Conservation (phyloP, 306 rosid genomes). For the Citrullus amarus region DNA sequence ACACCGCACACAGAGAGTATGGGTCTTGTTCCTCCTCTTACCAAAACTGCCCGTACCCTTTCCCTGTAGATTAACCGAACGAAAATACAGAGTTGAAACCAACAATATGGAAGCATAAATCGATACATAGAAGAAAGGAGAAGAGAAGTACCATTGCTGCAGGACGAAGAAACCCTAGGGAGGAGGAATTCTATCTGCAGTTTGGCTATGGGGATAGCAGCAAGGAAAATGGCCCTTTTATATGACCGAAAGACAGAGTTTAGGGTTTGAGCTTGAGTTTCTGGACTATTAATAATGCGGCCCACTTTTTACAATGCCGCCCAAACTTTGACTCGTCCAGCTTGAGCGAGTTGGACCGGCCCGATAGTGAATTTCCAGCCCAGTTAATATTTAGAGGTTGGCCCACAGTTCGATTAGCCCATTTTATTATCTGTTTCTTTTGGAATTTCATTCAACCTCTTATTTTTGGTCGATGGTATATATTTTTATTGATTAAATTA, state of each 20-base stretch:
- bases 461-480: too few species aligned
- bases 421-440: neutral
- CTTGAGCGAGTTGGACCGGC: neutral
- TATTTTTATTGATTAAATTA: too few species aligned
- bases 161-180: slow-evolving; percentile 38
- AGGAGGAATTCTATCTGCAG: neutral
- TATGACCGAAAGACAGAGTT: neutral
- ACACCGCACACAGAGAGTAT: slow-evolving; percentile 89
- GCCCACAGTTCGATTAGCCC: neutral
- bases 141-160: slow-evolving; percentile 39
- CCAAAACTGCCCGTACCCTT: slow-evolving; percentile 98
- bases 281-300: neutral
- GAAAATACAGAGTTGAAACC: neutral
- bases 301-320: neutral
- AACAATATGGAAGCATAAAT: neutral
- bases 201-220: slow-evolving; percentile 1
- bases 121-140: neutral
- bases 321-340: neutral
- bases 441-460: too few species aligned
- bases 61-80: slow-evolving; percentile 30
- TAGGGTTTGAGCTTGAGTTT: slow-evolving; percentile 21
- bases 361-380: neutral
- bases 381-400: neutral
- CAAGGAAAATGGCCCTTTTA: neutral
- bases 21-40: slow-evolving; percentile 98